Percentiles rank a stretch among this genome's conserved stretches.
These are phyloP conservation scores for Aspergillus felis DNA, from an alignment of 2,329 filamentous ascomycete species.

Conservation along the genomic window DNA sequence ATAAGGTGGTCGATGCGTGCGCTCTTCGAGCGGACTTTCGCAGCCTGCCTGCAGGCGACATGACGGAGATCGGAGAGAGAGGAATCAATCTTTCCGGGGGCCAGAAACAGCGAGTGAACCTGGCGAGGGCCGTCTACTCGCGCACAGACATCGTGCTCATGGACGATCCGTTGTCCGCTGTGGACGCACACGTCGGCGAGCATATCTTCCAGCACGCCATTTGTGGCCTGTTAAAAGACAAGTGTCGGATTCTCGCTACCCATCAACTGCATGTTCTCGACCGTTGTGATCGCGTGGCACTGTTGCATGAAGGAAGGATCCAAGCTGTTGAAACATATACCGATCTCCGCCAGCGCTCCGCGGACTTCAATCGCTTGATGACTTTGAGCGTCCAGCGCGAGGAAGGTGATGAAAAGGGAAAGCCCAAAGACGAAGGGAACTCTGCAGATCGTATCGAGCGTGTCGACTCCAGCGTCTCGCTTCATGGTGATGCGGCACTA, in stretches of 20 bases:
- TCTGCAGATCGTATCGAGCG: constrained; percentile 20
- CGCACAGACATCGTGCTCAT: constrained; percentile 56
- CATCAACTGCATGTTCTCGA: constrained; percentile 87
- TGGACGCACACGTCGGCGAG: constrained; percentile 50
- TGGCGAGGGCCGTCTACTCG: constrained; percentile 67
- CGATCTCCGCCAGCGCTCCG: constrained; percentile 65
- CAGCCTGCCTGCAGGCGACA: constrained; percentile 35
- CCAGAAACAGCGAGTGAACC: constrained; percentile 27
- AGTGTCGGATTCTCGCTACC: constrained; percentile 80
- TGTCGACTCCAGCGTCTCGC: background rate
- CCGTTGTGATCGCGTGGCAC: constrained; percentile 81
- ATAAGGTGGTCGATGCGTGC: constrained; percentile 16
- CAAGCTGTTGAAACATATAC: constrained; percentile 82
- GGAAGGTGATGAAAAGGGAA: constrained; percentile 46
- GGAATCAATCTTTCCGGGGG: constrained; percentile 47
- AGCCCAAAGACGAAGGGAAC: constrained; percentile 45
- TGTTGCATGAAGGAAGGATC: constrained; percentile 79
- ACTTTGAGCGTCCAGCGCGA: constrained; percentile 43
- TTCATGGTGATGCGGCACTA: constrained; percentile 10
- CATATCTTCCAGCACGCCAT: constrained; percentile 86
- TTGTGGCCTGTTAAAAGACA: constrained; percentile 74
- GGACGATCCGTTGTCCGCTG: constrained; percentile 54
- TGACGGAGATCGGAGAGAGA: constrained; percentile 43
- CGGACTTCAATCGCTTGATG: constrained; percentile 41
- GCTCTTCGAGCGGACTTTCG: constrained; percentile 13